phyloP scores from a whole-genome alignment of 192 early-diverging fungal genomes.

The Podila epicladia region DNA sequence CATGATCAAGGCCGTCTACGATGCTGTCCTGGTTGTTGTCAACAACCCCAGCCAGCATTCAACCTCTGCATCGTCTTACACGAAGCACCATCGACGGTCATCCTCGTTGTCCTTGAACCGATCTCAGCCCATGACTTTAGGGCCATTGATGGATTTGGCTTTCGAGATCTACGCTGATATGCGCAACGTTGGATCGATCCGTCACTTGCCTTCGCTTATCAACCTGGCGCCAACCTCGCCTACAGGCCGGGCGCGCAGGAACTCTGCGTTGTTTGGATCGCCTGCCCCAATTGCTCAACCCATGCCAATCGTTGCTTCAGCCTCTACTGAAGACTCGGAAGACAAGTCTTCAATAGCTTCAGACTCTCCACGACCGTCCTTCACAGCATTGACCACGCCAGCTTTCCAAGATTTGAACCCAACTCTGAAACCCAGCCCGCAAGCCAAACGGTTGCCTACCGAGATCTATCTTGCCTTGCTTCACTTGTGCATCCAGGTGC shows the following conservation, averaged over 20 bases:
- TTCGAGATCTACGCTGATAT: constrained; percentile 47
- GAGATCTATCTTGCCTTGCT: constrained; percentile 32
- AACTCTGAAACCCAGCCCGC: constrained; percentile 21
- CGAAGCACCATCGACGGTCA: constrained; percentile 22
- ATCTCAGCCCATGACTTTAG: constrained; percentile 39
- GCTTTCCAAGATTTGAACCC: constrained; percentile 38
- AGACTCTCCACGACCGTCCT: constrained; percentile 28
- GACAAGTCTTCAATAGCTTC: constrained; percentile 10
- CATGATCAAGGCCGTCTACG: constrained; percentile 46
- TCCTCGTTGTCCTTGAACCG: constrained; percentile 46
- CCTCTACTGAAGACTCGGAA: background rate
- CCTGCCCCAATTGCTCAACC: background rate
- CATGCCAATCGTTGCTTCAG: background rate
- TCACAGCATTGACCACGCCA: constrained; percentile 3
- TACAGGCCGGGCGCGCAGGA: background rate
- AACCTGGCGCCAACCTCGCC: constrained; percentile 26
- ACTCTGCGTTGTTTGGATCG: background rate
- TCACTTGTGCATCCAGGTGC: constrained; percentile 30
- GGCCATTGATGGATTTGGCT: constrained; percentile 39
- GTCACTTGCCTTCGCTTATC: constrained; percentile 27
- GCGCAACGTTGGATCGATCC: constrained; percentile 38
- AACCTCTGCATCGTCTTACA: background rate
- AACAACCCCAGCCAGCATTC: constrained; percentile 18
- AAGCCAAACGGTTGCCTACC: constrained; percentile 19
- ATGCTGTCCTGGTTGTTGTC: constrained; percentile 23